These are phyloP conservation scores for Cladosporium velox DNA, from an alignment of 2,329 filamentous ascomycete species.

Conservation along the genomic window DNA sequence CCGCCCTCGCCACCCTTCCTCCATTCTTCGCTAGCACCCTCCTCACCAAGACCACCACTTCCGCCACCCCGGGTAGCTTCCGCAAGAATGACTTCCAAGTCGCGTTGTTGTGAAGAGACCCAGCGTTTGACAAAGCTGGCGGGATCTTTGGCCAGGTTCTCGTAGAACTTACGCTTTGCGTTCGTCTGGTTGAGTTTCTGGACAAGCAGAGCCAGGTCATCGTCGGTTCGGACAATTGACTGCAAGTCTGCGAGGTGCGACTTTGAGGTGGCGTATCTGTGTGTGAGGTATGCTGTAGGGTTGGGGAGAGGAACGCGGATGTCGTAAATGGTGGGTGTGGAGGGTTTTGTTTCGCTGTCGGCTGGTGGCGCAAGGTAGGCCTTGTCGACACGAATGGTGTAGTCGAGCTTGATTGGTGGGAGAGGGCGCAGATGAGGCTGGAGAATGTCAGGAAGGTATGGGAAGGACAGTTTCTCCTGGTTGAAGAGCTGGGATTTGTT, in stretches of 20 bases:
- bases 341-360: conserved; percentile 53
- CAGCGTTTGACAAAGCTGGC: conserved; percentile 82
- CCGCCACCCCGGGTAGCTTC: conserved; percentile 64
- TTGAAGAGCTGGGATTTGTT: conserved; percentile 60
- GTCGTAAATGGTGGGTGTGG: conserved; percentile 84
- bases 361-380: conserved; percentile 63
- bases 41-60: conserved; percentile 45
- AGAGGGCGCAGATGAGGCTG: conserved; percentile 72
- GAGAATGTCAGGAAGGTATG: conserved; percentile 76
- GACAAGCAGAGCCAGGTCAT: conserved; percentile 79
- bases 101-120: conserved; percentile 87
- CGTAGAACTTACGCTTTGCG: conserved; percentile 87
- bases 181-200: conserved; percentile 83
- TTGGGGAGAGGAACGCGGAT: conserved; percentile 81
- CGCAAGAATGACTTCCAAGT: conserved; percentile 84
- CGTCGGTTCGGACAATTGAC: conserved; percentile 75
- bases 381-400: conserved; percentile 88
- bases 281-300: conserved; percentile 70
- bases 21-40: conserved; percentile 67
- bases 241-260: conserved; percentile 66
- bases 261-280: conserved; percentile 42
- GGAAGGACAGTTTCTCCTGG: conserved; percentile 78
- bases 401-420: conserved; percentile 78
- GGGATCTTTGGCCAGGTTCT: conserved; percentile 75
- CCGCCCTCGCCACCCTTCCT: conserved; percentile 62